Conservation (phyloP, 441 rosid genomes). For the Populus hybrid region DNA sequence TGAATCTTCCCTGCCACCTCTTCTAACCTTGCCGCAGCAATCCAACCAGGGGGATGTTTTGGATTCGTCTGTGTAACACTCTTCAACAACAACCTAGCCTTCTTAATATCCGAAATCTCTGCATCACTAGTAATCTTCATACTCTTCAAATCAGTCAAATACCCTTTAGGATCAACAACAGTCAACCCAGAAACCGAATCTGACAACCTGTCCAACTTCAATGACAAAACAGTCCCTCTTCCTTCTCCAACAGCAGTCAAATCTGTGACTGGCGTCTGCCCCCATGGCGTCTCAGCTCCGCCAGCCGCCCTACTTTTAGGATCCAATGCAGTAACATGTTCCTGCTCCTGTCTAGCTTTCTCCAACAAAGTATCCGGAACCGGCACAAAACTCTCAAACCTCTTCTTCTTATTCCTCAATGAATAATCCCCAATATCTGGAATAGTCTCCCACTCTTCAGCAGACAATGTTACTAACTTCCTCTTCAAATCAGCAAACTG, state of each 20-base stretch:
- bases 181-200: conserved; percentile 87
- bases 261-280: conserved; percentile 81
- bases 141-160: conserved; percentile 91
- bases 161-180: conserved; percentile 93
- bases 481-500: conserved; percentile 95
- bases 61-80: conserved; percentile 89
- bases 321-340: conserved; percentile 89
- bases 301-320: conserved; percentile 82
- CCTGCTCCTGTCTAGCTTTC: conserved; percentile 92
- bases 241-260: conserved; percentile 95
- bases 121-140: conserved; percentile 98
- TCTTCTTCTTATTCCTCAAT: conserved; percentile 76
- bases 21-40: conserved; percentile 94
- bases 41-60: conserved; percentile 92
- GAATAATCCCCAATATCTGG: conserved; percentile 94
- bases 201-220: conserved; percentile 84
- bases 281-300: conserved; percentile 88
- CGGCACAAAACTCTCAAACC: conserved; percentile 92
- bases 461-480: conserved; percentile 63
- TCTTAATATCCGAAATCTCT: conserved; percentile 87
- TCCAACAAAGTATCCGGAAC: conserved; percentile 84
- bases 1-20: conserved; percentile 93
- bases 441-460: conserved; percentile 82
- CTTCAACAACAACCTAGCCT: conserved; percentile 85
- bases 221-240: conserved; percentile 85